These are phyloP conservation scores for Lactarius trivialis DNA, from an alignment of 768 basidiomycete genomes.

Conservation along the genomic window DNA sequence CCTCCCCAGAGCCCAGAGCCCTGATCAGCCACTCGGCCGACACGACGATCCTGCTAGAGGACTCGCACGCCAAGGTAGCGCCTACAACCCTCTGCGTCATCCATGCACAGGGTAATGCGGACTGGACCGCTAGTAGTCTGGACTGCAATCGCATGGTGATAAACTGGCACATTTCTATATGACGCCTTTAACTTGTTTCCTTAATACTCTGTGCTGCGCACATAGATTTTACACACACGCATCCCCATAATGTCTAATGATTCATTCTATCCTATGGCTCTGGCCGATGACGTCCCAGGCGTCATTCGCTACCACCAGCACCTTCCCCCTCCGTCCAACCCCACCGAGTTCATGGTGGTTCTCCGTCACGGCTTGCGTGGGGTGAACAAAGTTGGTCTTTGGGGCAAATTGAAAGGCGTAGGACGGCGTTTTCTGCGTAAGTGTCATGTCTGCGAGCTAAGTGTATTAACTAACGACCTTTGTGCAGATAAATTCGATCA, in stretches of 20 bases:
- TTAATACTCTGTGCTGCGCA: conserved; percentile 11
- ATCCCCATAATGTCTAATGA: conserved; percentile 3
- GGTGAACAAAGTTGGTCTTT: background rate
- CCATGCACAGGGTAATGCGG: too few relatives aligned
- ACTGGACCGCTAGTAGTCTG: background rate
- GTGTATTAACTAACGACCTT: background rate
- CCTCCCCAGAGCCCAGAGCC: too few relatives aligned
- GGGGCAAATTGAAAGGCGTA: conserved; percentile 1
- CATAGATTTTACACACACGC: background rate
- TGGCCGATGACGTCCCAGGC: background rate
- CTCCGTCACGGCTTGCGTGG: conserved; percentile 9
- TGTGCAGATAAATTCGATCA: background rate
- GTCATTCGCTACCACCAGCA: background rate
- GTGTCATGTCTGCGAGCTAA: background rate
- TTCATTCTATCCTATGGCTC: background rate
- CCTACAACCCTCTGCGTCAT: too few relatives aligned
- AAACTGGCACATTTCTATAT: background rate
- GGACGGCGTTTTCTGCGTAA: conserved; percentile 12
- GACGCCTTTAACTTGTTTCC: background rate
- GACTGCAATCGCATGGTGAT: background rate
- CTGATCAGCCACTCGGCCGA: too few relatives aligned
- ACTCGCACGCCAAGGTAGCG: too few relatives aligned
- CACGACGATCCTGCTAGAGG: too few relatives aligned
- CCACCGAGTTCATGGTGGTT: background rate
- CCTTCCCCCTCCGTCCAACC: background rate